Conservation (phyloP, 352 stramenopile genomes). For the Phytophthora crassamura region DNA sequence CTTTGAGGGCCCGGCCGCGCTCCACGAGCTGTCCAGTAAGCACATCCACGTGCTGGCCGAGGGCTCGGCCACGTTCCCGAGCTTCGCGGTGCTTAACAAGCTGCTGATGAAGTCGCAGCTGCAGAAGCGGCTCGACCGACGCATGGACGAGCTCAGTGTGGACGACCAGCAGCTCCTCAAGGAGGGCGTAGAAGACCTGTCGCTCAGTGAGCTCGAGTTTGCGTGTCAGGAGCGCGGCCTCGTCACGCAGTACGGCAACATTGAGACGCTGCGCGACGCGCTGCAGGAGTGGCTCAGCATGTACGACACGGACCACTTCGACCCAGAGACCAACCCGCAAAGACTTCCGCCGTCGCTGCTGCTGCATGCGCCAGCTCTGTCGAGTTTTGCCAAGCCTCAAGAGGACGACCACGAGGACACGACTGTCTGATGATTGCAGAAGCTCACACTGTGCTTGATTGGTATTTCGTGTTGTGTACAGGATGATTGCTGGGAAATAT, state of each 20-base stretch:
- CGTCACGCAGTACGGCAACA: constrained; percentile 70
- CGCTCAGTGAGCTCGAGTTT: constrained; percentile 85
- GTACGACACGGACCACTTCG: constrained; percentile 65
- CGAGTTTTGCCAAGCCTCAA: constrained; percentile 37
- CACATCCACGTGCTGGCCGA: constrained; percentile 67
- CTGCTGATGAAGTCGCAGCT: constrained; percentile 50
- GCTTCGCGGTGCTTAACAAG: constrained; percentile 61
- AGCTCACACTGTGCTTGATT: constrained; percentile 3
- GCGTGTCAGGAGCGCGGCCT: constrained; percentile 85
- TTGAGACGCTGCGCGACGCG: constrained; percentile 53
- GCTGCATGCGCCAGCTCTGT: constrained; percentile 77
- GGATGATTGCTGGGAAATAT: background rate
- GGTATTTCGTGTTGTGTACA: constrained; percentile 7
- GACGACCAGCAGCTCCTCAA: constrained; percentile 78
- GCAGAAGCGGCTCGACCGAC: constrained; percentile 57
- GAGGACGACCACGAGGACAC: constrained; percentile 16
- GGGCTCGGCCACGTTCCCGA: constrained; percentile 60
- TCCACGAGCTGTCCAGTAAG: constrained; percentile 49
- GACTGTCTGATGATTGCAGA: constrained; percentile 18
- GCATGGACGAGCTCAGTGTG: constrained; percentile 66
- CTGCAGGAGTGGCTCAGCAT: constrained; percentile 81
- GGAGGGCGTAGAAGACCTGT: constrained; percentile 73
- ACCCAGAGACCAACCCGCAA: constrained; percentile 32
- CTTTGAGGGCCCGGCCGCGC: constrained; percentile 63
- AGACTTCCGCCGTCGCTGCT: constrained; percentile 65